These are phyloP conservation scores for Moringa oleifera DNA, from an alignment of 345 rosid species.

Conservation along the genomic window DNA sequence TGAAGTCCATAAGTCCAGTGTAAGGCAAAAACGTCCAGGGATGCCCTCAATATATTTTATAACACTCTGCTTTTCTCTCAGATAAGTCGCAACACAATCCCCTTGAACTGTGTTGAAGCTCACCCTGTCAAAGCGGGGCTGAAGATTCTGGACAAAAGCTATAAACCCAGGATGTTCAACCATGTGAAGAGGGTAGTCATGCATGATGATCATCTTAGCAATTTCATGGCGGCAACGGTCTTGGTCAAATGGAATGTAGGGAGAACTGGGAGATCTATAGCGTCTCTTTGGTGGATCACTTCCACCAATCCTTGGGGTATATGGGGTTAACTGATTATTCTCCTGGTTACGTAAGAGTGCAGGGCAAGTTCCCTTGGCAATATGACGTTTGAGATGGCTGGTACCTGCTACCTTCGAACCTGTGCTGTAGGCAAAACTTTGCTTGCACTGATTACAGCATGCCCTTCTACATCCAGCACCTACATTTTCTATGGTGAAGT, in stretches of 20 bases:
- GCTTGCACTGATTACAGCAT: constrained; percentile 87
- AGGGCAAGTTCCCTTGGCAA: constrained; percentile 82
- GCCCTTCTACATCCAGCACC: constrained; percentile 80
- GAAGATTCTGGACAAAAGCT: constrained; percentile 70
- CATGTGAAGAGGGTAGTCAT: constrained; percentile 89
- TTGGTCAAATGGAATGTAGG: constrained; percentile 56
- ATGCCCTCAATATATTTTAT: constrained; percentile 61
- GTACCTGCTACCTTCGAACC: constrained; percentile 95
- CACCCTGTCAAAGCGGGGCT: constrained; percentile 64
- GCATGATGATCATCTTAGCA: constrained; percentile 81
- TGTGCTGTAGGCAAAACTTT: constrained; percentile 95
- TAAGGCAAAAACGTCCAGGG: constrained; percentile 72
- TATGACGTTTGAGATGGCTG: constrained; percentile 91
- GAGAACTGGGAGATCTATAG: constrained; percentile 44
- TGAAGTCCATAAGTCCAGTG: constrained; percentile 73
- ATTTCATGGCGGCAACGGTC: constrained; percentile 76
- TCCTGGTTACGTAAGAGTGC: constrained; percentile 49
- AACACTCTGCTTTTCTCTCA: constrained; percentile 72
- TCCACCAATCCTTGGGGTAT: constrained; percentile 44
- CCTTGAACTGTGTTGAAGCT: constrained; percentile 81
- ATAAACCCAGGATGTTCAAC: constrained; percentile 79
- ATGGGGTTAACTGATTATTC: constrained; percentile 35
- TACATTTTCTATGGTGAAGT: constrained; percentile 69
- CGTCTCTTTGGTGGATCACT: constrained; percentile 65
- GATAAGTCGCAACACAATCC: constrained; percentile 81